Evolutionary conservation across 441 rosid species (phyloP), one percentile per base, ranked within the genome.

Genomic region (Erodium moschatum): DNA sequence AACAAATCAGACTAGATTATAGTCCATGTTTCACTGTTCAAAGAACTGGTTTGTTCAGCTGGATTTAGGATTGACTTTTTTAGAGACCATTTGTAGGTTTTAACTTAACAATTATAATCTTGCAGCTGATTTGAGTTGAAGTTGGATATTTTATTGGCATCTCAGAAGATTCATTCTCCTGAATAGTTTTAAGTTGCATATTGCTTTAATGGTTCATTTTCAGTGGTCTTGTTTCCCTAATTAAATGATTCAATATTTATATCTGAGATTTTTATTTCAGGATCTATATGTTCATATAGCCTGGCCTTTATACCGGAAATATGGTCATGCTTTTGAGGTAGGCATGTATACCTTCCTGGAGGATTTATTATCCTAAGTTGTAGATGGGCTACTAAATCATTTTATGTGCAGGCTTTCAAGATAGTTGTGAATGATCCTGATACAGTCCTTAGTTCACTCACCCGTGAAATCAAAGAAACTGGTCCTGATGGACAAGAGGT

Each of bases 261-360:
- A 52, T 67, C 27, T 38, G 63, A 35, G 62, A 70, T 70, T 15
- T 29, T 64, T 24, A 40, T 35, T 61, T 16, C 87, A 94, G 99
- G 97, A 90, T 60, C 73, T 94, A 76, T 94, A 94, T 74, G 66
- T 86, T 71, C 74, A 86, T 75, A 86, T 94, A 68, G 94, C 89
- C 69, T 90, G 97, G 99, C 99, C 99, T 71, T 78, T 94, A 78
- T 94, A 91, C 75, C 85, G 96, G 67, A 91, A 86, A 74, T 85
- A 91, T 70, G 96, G 97, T 16, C 99, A 91, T 81, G 99, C 97
- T 50, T 94, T 91, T 81, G 99, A 91, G 94, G 99, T 89, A 77
- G 81, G 84, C 69, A 12, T 24, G 52, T 67, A 33, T 33, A 29
- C 20, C 68, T 40, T 76, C 73, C 62, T 65, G 58, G 8, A 68